phyloP scores from a whole-genome alignment of 2,329 filamentous ascomycete species.

The Nemania bipapillata region DNA sequence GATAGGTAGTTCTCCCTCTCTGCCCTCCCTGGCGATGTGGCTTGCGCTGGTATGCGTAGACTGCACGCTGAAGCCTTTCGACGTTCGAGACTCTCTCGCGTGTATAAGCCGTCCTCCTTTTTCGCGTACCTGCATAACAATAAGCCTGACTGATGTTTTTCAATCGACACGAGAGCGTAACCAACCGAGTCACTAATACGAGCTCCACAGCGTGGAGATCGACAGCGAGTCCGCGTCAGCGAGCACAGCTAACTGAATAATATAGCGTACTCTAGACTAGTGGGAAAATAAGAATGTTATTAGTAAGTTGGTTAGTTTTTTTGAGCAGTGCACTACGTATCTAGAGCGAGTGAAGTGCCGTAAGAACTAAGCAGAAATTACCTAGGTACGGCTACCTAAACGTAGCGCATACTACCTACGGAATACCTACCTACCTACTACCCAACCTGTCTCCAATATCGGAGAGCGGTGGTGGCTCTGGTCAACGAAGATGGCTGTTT shows the following conservation, averaged over 20 bases:
- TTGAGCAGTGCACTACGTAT: not conserved
- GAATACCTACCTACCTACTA: not conserved
- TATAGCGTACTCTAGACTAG: slow-evolving; percentile 1
- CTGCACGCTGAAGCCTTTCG: not conserved
- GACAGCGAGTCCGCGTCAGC: slow-evolving; percentile 25
- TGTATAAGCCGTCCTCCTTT: slow-evolving; percentile 1
- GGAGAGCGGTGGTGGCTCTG: slow-evolving; percentile 22
- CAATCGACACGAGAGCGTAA: not conserved
- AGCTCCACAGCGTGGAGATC: slow-evolving; percentile 27
- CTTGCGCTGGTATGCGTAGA: not conserved
- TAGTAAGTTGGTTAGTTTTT: not conserved
- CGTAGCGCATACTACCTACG: no score
- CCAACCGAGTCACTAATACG: slow-evolving; percentile 20
- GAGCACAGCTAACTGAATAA: slow-evolving; percentile 4
- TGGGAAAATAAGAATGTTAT: not conserved
- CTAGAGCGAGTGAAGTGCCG: not conserved
- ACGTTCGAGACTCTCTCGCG: slow-evolving; percentile 11
- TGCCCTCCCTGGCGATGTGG: not conserved
- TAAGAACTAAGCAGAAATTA: not conserved
- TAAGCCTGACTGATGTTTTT: slow-evolving; percentile 23
- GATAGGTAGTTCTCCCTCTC: no score
- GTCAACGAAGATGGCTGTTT: slow-evolving; percentile 13
- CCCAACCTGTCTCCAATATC: slow-evolving; percentile 1
- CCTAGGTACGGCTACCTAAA: not conserved
- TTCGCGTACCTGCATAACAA: slow-evolving; percentile 37